Conservation (phyloP, 1,284 basidiomycete species). For the Anthracocystis walkeri region DNA sequence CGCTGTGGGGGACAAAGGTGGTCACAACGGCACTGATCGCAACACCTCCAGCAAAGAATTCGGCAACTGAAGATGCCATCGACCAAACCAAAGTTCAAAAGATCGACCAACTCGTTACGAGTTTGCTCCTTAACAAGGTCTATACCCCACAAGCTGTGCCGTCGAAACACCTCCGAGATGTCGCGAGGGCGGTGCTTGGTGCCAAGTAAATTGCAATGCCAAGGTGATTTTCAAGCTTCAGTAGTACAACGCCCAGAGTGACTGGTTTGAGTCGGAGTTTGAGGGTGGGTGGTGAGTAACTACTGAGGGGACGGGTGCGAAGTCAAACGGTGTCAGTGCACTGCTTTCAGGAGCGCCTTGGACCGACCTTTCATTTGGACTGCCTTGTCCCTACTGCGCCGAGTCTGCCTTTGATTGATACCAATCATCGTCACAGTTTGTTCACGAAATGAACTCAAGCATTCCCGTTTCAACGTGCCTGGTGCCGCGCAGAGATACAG, state of each 20-base stretch:
- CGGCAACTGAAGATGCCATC: constrained; percentile 26
- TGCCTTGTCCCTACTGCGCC: too few species aligned
- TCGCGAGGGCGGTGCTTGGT: constrained; percentile 18
- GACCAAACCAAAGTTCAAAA: constrained; percentile 36
- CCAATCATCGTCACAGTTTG: too few species aligned
- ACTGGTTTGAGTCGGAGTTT: too few species aligned
- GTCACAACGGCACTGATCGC: constrained; percentile 47
- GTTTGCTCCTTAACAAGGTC: constrained; percentile 54
- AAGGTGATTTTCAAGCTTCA: neutral
- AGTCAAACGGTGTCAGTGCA: too few species aligned
- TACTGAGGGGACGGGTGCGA: too few species aligned
- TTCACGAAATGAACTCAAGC: too few species aligned
- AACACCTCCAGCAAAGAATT: constrained; percentile 3
- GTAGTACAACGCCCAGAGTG: neutral
- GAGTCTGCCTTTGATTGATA: too few species aligned
- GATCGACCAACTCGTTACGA: constrained; percentile 57
- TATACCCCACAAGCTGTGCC: constrained; percentile 44
- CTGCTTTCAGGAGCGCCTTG: too few species aligned
- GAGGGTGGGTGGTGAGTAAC: too few species aligned
- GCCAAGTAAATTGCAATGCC: constrained; percentile 1
- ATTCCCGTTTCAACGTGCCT: too few species aligned
- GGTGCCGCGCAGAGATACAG: too few species aligned
- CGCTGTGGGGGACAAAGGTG: constrained; percentile 66
- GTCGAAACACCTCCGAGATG: constrained; percentile 21
- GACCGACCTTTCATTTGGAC: too few species aligned